Base-by-base conservation (phyloP, 345 rosid genomes). In the Punica granatum region DNA sequence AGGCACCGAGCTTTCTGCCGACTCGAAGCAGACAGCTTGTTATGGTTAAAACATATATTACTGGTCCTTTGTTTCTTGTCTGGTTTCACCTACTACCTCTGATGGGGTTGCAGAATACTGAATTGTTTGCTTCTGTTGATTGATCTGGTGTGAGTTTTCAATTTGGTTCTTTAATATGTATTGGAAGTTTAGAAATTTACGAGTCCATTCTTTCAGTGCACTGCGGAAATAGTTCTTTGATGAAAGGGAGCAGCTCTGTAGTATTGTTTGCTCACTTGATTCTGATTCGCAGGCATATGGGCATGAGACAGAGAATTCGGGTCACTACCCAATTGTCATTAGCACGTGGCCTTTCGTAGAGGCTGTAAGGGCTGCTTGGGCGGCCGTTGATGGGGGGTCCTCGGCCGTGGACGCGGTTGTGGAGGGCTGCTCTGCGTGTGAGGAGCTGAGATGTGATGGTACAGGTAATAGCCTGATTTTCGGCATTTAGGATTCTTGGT, bases 401-500 rank as follows among this genome's bases (percentile, higher is more conserved):
- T 74, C 90, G 33, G 97, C 92, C 5, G 85, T 87, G 7, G 98
- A 93, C 39, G 88, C 97, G 9, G 94, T 87, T 43, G 94, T 86
- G n/a, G 92, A 90, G 78, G 98, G 97, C 69, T 93, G 98, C 72
- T 93, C 98, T 37, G 77, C 94, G 74, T 90, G 98, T 71, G 96
- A 88, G 77, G 88, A 80, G 64, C 81, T 93, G 67, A 80, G 91
- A 41, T 93, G 98, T 68, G 98, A 90, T 69, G 97, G 97, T 64
- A 93, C 98, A 76, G 97, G 98, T 87, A 68, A 39, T 4, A 42
- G 60, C 11, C 16, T 42, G 49, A 28, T n/a, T 8, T 39, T 59
- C 59, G 48, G 62, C 14, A 54, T 32, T 34, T n/a, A 44, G 33
- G 25, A 49, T 14, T 34, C n/a, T 61, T 32, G n/a, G n/a, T 32